phyloP scores from a whole-genome alignment of 805 yeast genomes.

The Diddensiella transvaalensis region DNA sequence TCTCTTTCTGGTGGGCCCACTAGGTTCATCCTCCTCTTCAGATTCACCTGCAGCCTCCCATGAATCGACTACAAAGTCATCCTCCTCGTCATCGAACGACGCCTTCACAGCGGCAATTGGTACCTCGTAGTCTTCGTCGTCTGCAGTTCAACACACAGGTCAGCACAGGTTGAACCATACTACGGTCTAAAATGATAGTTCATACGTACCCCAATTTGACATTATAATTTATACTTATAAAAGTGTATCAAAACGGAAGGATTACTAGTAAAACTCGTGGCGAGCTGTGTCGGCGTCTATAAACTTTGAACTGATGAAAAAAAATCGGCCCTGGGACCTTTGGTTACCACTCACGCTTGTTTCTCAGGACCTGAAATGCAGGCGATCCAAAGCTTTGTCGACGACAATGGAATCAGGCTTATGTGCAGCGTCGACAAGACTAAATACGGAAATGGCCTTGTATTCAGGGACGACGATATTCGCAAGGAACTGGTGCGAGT shows the following conservation, averaged over 20 bases:
- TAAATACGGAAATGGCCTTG: constrained; percentile 16
- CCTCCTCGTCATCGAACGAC: constrained; percentile 60
- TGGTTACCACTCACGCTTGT: neutral
- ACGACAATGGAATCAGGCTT: neutral
- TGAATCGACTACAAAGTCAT: constrained; percentile 79
- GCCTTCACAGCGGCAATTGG: constrained; percentile 63
- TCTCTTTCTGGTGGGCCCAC: constrained; percentile 42
- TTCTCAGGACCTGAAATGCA: too few species aligned
- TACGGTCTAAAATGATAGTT: too few species aligned
- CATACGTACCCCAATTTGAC: constrained; percentile 24
- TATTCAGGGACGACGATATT: neutral
- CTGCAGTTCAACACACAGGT: too few species aligned
- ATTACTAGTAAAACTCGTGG: too few species aligned
- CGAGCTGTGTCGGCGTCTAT: too few species aligned
- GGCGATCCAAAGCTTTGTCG: neutral
- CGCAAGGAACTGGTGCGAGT: neutral
- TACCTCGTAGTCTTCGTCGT: constrained; percentile 87
- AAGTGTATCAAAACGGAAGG: too few species aligned
- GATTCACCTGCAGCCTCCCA: constrained; percentile 74
- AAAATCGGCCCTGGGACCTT: neutral
- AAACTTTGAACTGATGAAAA: too few species aligned
- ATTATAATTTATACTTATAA: too few species aligned
- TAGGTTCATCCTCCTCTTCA: constrained; percentile 55
- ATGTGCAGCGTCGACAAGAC: constrained; percentile 5
- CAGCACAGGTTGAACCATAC: neutral